Evolutionary conservation across 441 rosid species (phyloP).

Genomic region (Corymbia calophylla): DNA sequence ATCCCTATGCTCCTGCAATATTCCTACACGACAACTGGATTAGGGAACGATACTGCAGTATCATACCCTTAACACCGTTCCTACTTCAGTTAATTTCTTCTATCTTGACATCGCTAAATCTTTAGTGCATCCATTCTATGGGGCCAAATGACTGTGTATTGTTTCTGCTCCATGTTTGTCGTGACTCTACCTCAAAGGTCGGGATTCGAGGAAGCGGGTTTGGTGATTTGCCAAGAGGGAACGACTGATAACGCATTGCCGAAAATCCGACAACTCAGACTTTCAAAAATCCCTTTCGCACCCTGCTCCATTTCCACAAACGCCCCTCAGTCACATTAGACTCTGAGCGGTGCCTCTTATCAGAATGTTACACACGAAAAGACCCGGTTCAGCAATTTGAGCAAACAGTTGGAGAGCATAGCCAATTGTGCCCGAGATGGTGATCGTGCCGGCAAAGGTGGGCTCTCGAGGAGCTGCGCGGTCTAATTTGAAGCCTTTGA

Average conservation of each 20-base stretch:
- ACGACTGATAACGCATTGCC: neutral
- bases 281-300: neutral
- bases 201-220: neutral
- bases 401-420: constrained; percentile 64
- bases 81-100: neutral
- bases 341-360: constrained; percentile 60
- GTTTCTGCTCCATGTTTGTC: neutral
- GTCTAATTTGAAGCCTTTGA: constrained; percentile 45
- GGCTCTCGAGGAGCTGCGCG: constrained; percentile 48
- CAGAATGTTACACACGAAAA: constrained; percentile 49
- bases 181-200: neutral
- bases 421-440: constrained; percentile 37
- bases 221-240: neutral
- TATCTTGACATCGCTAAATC: neutral
- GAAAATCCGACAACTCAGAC: neutral
- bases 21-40: neutral
- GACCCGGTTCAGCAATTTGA: constrained; percentile 47
- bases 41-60: neutral
- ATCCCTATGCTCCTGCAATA: neutral
- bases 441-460: constrained; percentile 30
- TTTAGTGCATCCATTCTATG: neutral
- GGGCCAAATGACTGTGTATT: neutral
- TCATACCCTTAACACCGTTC: neutral
- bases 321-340: neutral
- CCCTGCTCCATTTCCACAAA: neutral